Evolutionary conservation across 352 stramenopile species (phyloP).

Genomic region (Phytophthora colocasiae): DNA sequence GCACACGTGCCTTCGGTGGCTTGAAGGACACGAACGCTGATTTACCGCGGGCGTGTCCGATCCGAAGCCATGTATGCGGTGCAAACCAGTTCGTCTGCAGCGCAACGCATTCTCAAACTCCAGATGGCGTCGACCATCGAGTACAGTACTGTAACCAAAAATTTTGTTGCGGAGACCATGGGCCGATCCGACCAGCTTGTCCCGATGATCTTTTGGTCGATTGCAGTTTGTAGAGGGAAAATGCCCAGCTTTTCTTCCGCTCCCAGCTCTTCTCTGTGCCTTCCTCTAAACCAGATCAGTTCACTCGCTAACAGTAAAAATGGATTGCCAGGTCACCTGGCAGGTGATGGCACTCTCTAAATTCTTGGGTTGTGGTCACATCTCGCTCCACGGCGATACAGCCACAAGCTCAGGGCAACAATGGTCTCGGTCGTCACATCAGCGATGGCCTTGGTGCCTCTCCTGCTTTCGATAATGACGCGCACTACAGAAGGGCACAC

Average conservation of each 20-base stretch:
- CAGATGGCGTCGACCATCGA: constrained; percentile 26
- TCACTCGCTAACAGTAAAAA: constrained; percentile 15
- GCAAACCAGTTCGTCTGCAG: constrained; percentile 21
- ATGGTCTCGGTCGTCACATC: constrained; percentile 25
- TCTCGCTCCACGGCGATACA: constrained; percentile 6
- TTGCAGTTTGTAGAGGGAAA: neutral
- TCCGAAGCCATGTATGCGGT: constrained; percentile 27
- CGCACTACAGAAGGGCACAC: constrained; percentile 50
- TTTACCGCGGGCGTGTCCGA: constrained; percentile 8
- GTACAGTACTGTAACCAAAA: neutral
- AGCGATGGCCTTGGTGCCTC: constrained; percentile 16
- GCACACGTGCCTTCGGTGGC: neutral
- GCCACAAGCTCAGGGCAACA: constrained; percentile 7
- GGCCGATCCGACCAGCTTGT: constrained; percentile 21
- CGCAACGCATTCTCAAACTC: constrained; percentile 26
- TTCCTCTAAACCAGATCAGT: constrained; percentile 32
- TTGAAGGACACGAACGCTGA: constrained; percentile 7
- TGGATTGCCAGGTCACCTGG: too few species aligned
- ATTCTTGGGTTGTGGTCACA: constrained; percentile 18
- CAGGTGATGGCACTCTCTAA: constrained; percentile 17
- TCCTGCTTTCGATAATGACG: constrained; percentile 25
- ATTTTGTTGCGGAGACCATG: too few species aligned
- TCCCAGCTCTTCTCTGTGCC: constrained; percentile 32
- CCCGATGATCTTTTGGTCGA: constrained; percentile 2
- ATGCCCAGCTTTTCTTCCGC: constrained; percentile 38